Evolutionary conservation across 768 basidiomycete species (phyloP), one percentile per base, ranked within the genome.

Genomic region (Russula abietina): DNA sequence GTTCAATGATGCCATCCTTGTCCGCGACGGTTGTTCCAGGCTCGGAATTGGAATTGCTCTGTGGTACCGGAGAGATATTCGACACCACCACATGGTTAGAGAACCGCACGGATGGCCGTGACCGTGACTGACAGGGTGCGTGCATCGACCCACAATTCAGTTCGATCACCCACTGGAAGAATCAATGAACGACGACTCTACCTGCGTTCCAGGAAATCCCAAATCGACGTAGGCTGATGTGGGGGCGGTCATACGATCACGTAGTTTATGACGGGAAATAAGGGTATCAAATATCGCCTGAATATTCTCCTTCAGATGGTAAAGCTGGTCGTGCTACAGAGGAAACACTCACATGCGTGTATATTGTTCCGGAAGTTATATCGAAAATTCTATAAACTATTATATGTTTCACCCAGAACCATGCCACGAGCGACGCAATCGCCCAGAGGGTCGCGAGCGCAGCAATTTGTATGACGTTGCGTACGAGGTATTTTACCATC

Each of bases 271-370:
- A 14, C 58, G 58, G 16, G 39, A 41, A 7, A 59, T 28, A 10
- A 59, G 50, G n/a, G 38, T 41, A 1, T 52, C 58, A 24, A 59
- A 59, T 14, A 59, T 43, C 6, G 58, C 50, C 58, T 59, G 12
- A 16, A 22, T 1, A n/a, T 1, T 12, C 49, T 43, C 12, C 19
- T 30, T 51, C 14, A 22, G 28, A 51, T 14, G n/a, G 17, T 19
- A 7, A 6, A 36, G 36, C 6, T n/a, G 16, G 38, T 32, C 9
- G 3, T 1, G 9, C 28, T 7, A 32, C 2, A 9, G 19, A 22
- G 8, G 7, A 51, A 16, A 14, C 26, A 59, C 49, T 59, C 50
- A 59, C 58, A n/a, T 52, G 58, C 16, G 49, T 41, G 39, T 59
- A 58, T n/a, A 58, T 28, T 22, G 48, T 30, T n/a, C 57, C 57